Base-by-base conservation (phyloP, 768 basidiomycete genomes). In the Lactifluus hygrophoroides region DNA sequence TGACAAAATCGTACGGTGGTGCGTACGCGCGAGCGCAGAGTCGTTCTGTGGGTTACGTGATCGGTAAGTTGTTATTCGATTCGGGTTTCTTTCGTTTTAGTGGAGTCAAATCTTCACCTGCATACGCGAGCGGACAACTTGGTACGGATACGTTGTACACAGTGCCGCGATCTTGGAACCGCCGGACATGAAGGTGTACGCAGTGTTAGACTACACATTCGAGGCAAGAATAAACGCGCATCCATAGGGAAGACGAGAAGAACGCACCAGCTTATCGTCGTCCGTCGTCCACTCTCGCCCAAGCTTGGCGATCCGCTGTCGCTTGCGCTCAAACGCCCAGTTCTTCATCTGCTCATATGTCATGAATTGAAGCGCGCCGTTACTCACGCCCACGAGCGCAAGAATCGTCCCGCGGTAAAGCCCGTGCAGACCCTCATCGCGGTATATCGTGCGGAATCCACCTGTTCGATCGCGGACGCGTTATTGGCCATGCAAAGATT, bases 331-430 rank as follows among this genome's bases (percentile, higher is more conserved):
- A 66, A 91, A 90, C 7, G 90, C 85, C 83, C 90, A 88, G 25
- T 78, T 74, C 70, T 98, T 98, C 85, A 99, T 85, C 71, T 95
- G 85, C 68, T 99, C 96, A 68, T 98, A 99, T 1, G 84, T 82
- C 74, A 95, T 90, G 71, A 99, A 99, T 69, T 98, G 96, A 40
- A 96, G 77, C 0, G 94, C 92, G 1, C 96, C 94, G 66, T 93
- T 98, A 69, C 86, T 85, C 59, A 97, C 94, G 14, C 96, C 96
- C 35, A 97, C 80, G 23, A 98, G 77, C 3, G 90, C 94, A 28
- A 99, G 77, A 0, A 82, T 74, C 5, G 94, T 94, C 1, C 96
- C 96, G 54, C 85, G 85, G 69, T 90, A 94, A 4, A 95, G 76
- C 4, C 95, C 96, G 9, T 73, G 65, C 7, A 85, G 62, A 1